Base-by-base conservation (phyloP, 768 basidiomycete genomes). In the Leccinum barrowsii region DNA sequence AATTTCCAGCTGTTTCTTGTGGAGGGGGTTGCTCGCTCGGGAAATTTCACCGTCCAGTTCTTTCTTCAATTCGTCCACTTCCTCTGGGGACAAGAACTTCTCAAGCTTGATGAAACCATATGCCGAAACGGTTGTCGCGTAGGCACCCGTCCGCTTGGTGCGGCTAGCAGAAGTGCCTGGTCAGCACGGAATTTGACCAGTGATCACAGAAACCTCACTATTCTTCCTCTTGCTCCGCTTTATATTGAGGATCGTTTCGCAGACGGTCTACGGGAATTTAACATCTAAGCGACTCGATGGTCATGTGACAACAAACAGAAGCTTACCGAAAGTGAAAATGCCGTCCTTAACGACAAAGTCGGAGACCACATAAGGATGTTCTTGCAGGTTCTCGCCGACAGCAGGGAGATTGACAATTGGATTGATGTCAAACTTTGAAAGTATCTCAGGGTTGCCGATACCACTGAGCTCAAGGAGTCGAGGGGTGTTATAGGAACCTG, bases 321-420 rank as follows among this genome's bases (percentile, higher is more conserved):
- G n/a, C 58, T 50, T 15, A 63, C 62, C 62, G 7, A 63, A n/a
- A 32, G 62, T 63, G 34, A 63, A 60, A 5, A 63, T 34, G 19
- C 48, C 42, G 0, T 64, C 35, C 19, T 63, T 60, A 35, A 63
- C 62, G 30, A 64, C 42, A 42, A 63, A 63, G n/a, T 63, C 62
- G 8, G 47, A 55, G 40, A 48, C 6, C n/a, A 66, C 17, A 35
- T 1, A 26, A 22, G 61, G 57, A 21, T 65, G 64, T 22, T 65
- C 64, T 32, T 65, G 64, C 40, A 65, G 40, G 42, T 65, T 65
- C 56, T 67, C 61, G 10, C 64, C 64, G 6, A 65, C 64, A 32
- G 48, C n/a, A 3, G 65, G 64, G 28, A 65, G 64, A 13, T 57
- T 5, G 5, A 67, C 50, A n/a, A 63, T 10, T 0, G 42, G 21